Evolutionary conservation across 331 rosid genomes (phyloP).

Genomic region (Malus hybrid): DNA sequence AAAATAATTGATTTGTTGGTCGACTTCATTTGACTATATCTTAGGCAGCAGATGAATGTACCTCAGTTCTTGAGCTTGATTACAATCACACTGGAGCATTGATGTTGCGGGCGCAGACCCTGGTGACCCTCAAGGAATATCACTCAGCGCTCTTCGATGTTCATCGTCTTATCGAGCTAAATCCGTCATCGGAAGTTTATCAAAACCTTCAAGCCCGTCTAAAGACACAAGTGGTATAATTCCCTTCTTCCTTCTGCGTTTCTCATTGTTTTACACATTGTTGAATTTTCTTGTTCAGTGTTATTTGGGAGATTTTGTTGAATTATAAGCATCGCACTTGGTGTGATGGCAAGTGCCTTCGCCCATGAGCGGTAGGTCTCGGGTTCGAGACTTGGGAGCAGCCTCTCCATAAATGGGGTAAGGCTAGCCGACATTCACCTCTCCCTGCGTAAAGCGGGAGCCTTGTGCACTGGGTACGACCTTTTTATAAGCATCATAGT

Average conservation of each 20-base stretch:
- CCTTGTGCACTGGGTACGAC: too few species aligned
- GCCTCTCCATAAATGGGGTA: too few species aligned
- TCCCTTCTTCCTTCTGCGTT: slow-evolving; percentile 9
- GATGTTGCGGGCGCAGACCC: slow-evolving; percentile 86
- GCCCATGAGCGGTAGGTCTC: too few species aligned
- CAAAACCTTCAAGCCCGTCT: slow-evolving; percentile 82
- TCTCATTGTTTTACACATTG: not conserved
- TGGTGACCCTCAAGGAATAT: slow-evolving; percentile 78
- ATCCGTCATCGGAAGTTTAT: slow-evolving; percentile 85
- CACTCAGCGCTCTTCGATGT: slow-evolving; percentile 91
- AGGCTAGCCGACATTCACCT: too few species aligned
- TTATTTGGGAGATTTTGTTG: not conserved
- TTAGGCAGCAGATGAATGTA: slow-evolving; percentile 91
- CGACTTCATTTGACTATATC: slow-evolving; percentile 9
- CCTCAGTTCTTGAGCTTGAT: slow-evolving; percentile 91
- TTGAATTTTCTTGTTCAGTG: not conserved
- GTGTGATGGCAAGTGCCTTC: too few species aligned
- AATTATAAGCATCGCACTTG: too few species aligned
- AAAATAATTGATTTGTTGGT: not conserved
- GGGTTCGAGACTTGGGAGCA: too few species aligned
- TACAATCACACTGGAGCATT: slow-evolving; percentile 79
- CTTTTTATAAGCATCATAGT: not conserved
- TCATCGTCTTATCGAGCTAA: slow-evolving; percentile 70
- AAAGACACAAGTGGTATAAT: slow-evolving; percentile 78
- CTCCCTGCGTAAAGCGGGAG: too few species aligned